Evolutionary conservation across 768 basidiomycete species (phyloP).

Genomic region (Psilocybe cyanescens): DNA sequence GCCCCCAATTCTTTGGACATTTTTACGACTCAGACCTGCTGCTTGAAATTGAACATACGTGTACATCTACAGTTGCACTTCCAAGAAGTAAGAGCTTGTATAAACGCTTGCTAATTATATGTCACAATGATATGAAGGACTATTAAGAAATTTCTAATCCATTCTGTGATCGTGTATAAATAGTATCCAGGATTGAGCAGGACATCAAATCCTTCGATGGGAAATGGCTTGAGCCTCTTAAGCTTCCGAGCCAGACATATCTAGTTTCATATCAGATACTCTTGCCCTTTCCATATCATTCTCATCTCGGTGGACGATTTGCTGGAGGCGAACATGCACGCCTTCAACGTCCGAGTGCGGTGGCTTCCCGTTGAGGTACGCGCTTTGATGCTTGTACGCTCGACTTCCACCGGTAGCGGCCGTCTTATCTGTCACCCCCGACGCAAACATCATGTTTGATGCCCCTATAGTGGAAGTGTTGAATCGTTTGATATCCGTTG

Average conservation of each 20-base stretch:
- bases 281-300: not conserved
- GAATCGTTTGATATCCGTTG: constrained; percentile 1
- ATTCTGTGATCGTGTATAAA: not conserved
- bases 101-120: too few species aligned
- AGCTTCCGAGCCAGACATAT: not conserved
- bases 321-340: not conserved
- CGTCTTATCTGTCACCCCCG: not conserved
- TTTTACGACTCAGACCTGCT: too few species aligned
- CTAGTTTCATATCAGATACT: not conserved
- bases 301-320: not conserved
- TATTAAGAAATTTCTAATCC: not conserved
- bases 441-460: not conserved
- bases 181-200: not conserved
- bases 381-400: not conserved
- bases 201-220: not conserved
- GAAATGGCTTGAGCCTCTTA: not conserved
- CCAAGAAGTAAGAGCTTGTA: too few species aligned
- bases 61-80: too few species aligned
- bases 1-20: too few species aligned
- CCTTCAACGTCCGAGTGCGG: not conserved
- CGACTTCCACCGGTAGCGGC: not conserved
- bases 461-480: not conserved
- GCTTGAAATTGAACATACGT: too few species aligned
- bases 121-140: not conserved
- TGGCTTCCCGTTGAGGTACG: not conserved